Evolutionary conservation across 345 rosid species (phyloP).

Genomic region (Melaleuca alternifolia): DNA sequence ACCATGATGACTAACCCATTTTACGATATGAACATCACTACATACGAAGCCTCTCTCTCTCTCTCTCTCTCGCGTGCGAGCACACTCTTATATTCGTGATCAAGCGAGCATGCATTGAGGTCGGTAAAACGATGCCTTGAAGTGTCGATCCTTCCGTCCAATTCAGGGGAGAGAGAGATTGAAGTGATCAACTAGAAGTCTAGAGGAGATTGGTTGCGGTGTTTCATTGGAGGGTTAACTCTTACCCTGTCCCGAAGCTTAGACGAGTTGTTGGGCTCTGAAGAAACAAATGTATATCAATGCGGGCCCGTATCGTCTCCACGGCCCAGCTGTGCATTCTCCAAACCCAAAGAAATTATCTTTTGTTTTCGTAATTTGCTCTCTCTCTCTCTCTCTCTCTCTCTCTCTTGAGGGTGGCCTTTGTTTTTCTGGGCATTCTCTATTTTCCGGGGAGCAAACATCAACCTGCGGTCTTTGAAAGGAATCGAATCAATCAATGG

Average conservation of each 20-base stretch:
- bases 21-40: background rate
- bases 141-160: background rate
- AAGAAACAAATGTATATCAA: background rate
- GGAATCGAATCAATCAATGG: conserved; percentile 21
- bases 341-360: background rate
- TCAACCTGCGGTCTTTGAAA: background rate
- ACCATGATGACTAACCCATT: background rate
- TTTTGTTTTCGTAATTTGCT: background rate
- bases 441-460: background rate
- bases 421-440: background rate
- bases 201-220: no score
- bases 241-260: no score
- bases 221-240: no score
- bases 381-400: background rate
- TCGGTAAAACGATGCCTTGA: background rate
- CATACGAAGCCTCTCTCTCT: background rate
- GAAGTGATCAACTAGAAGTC: background rate
- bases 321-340: background rate
- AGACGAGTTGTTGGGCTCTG: background rate
- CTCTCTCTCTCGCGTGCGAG: rapidly evolving
- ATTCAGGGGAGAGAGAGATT: background rate
- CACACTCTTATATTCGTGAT: background rate
- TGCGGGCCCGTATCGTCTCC: background rate
- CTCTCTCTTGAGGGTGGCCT: background rate
- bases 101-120: background rate